These are phyloP conservation scores for Triticum dicoccoides DNA, from an alignment of 176 grass and related monocot species.

Conservation along the genomic window DNA sequence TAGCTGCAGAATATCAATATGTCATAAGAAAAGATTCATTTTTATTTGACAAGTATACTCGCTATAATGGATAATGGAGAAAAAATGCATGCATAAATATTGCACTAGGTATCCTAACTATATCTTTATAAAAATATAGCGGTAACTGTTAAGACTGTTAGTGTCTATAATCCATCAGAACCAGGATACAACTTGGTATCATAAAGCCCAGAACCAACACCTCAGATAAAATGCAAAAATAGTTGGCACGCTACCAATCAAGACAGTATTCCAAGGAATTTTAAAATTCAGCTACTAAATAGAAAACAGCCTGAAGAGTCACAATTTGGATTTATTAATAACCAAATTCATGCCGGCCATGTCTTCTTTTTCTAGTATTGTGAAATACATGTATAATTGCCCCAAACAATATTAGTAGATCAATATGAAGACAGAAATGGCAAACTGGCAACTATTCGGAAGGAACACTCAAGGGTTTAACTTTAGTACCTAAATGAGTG, in stretches of 20 bases:
- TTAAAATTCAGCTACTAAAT: background rate
- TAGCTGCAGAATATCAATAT: conserved; percentile 57
- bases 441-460: background rate
- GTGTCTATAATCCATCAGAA: background rate
- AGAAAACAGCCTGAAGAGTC: background rate
- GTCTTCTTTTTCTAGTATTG: background rate
- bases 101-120: conserved; percentile 14
- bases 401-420: background rate
- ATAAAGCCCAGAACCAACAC: background rate
- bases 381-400: background rate
- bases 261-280: background rate
- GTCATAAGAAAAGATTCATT: conserved; percentile 3
- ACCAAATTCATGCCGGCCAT: background rate
- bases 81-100: conserved; percentile 3
- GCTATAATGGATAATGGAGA: background rate
- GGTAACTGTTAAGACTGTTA: background rate
- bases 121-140: background rate
- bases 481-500: background rate
- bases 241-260: background rate
- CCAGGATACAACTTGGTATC: background rate
- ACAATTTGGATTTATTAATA: background rate
- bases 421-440: background rate
- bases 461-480: background rate
- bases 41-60: conserved; percentile 7
- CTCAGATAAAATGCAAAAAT: background rate